Base-by-base conservation (phyloP, 2,329 filamentous ascomycete species). In the Alternaria postmessia region DNA sequence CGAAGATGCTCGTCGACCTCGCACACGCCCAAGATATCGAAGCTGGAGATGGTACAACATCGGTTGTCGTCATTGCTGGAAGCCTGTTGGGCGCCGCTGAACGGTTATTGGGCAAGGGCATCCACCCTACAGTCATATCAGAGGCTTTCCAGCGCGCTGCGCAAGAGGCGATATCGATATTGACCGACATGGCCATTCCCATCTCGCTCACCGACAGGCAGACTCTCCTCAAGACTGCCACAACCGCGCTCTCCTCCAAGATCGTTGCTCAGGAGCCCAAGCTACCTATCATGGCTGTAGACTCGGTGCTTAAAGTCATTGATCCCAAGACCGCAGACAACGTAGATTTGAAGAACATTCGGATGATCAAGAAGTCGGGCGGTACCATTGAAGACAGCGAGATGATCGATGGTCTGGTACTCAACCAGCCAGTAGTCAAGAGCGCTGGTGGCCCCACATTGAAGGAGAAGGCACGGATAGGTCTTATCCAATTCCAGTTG, bases 331-430 rank as follows among this genome's bases (percentile, higher is more conserved):
- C 91, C 22, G 94, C 95, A 56, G 92, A 97, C 69, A 99, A 99
- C 68, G 95, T 97, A 57, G 95, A 99, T 75, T 85, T 99, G 60
- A 93, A 92, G 79, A 97, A 98, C 81, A 97, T 99, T 65, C 89
- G 95, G 68, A 95, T 98, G 71, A 86, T 99, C 75, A 98, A 98
- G 87, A 98, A 97, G 83, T 91, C 96, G 57, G 95, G 95, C 73
- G 95, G 95, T 62, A 98, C 96, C 41, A 98, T 99, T 78, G 95
- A 99, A 77, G 95, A 99, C 78, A 97, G 93, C 76, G 95, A 99
- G 82, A 91, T 99, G 85, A 89, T 98, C 38, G 95, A 99, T 74
- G 95, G 95, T 30, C 82, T 99, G 59, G 94, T 98, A 56, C 85
- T 99, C 70, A 93, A 92, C 75, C 95, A 99, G 80, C 89, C 90